Evolutionary conservation across 1,139 yeast species (phyloP).

Genomic region (Hyphopichia khmerensis): DNA sequence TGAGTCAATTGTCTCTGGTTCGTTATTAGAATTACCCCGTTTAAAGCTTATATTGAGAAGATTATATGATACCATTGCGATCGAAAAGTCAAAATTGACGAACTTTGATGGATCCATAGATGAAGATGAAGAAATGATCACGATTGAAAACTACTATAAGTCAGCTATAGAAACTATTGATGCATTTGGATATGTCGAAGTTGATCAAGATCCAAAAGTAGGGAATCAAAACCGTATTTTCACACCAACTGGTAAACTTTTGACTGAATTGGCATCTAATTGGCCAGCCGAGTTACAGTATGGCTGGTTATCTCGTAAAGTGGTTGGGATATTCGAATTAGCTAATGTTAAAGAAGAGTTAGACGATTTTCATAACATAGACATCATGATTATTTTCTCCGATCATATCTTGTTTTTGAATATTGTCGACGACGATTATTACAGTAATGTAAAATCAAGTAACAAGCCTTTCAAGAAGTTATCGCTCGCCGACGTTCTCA

Average conservation of each 20-base stretch:
- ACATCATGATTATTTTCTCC: slow-evolving; percentile 73
- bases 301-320: slow-evolving; percentile 85
- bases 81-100: slow-evolving; percentile 17
- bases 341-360: slow-evolving; percentile 25
- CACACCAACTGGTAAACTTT: slow-evolving; percentile 86
- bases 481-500: slow-evolving; percentile 72
- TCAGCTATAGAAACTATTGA: slow-evolving; percentile 68
- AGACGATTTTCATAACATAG: slow-evolving; percentile 30
- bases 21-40: slow-evolving; percentile 65
- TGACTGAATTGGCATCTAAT: slow-evolving; percentile 76
- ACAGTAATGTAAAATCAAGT: slow-evolving; percentile 14
- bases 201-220: slow-evolving; percentile 25
- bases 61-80: slow-evolving; percentile 30
- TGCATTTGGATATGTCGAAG: slow-evolving; percentile 68
- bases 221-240: slow-evolving; percentile 62
- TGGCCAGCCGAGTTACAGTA: slow-evolving; percentile 89
- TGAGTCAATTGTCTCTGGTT: slow-evolving; percentile 68
- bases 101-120: slow-evolving; percentile 11
- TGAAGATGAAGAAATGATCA: slow-evolving; percentile 13
- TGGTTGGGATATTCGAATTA: slow-evolving; percentile 76
- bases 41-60: slow-evolving; percentile 67
- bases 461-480: slow-evolving; percentile 49
- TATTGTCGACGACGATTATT: slow-evolving; percentile 42
- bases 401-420: slow-evolving; percentile 71
- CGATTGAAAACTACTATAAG: slow-evolving; percentile 42